These are phyloP conservation scores for Cymodocea nodosa DNA, from an alignment of 116 monocot species.

Conservation along the genomic window DNA sequence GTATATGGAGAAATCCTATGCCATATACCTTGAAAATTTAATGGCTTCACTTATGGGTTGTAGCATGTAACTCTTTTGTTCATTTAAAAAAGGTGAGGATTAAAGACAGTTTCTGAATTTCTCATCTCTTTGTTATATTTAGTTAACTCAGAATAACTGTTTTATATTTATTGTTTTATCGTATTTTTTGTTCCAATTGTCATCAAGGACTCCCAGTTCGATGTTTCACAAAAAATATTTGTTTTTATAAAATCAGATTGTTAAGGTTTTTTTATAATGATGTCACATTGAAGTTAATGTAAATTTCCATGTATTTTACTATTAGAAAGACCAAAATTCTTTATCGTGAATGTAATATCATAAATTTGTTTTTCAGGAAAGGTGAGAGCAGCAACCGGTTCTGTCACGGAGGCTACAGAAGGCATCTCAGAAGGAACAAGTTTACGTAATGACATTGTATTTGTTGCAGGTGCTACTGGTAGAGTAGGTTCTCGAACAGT, in stretches of 20 bases:
- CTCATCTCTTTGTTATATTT: too few relatives aligned
- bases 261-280: not conserved
- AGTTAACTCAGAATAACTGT: too few relatives aligned
- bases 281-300: too few relatives aligned
- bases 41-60: too few relatives aligned
- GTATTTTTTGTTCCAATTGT: not conserved
- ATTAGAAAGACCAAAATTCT: not conserved
- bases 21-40: too few relatives aligned
- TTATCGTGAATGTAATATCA: not conserved
- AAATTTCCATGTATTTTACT: not conserved
- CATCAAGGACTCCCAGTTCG: not conserved
- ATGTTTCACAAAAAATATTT: not conserved
- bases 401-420: not conserved
- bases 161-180: too few relatives aligned
- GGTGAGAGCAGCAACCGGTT: not conserved
- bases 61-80: too few relatives aligned
- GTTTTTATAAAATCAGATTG: not conserved
- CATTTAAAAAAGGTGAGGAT: too few relatives aligned
- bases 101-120: too few relatives aligned
- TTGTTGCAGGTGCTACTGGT: constrained; percentile 91
- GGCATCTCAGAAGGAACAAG: not conserved
- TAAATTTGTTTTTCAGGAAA: not conserved
- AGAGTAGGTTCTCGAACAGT: constrained; percentile 85
- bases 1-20: too few relatives aligned
- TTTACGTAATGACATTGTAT: constrained; percentile 25